These are phyloP conservation scores for Lactifluus echinatus DNA, from an alignment of 768 basidiomycete species.

Conservation along the genomic window DNA sequence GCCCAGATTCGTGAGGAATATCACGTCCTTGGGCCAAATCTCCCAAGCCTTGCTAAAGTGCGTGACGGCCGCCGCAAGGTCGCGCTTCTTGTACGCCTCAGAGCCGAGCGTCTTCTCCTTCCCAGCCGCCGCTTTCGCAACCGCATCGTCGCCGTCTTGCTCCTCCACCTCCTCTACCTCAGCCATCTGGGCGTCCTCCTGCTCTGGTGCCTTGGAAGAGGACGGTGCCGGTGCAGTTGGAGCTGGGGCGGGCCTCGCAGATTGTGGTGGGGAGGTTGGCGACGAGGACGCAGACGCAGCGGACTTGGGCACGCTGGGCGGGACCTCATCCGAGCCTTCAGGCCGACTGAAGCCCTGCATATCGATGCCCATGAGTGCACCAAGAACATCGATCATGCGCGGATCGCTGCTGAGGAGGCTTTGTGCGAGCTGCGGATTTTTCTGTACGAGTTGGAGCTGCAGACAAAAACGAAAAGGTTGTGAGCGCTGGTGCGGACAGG, in stretches of 20 bases:
- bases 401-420: conserved; percentile 61
- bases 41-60: conserved; percentile 90
- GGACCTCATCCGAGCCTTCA: conserved; percentile 76
- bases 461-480: neutral
- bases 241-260: conserved; percentile 28
- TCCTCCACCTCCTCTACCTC: conserved; percentile 45
- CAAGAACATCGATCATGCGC: conserved; percentile 89
- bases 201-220: conserved; percentile 22
- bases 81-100: conserved; percentile 78
- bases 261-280: conserved; percentile 27
- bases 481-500: neutral
- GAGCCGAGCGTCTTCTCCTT: conserved; percentile 71
- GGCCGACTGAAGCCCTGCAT: conserved; percentile 78
- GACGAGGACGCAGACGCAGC: conserved; percentile 37
- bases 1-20: conserved; percentile 85
- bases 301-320: conserved; percentile 44
- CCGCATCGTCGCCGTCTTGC: conserved; percentile 55
- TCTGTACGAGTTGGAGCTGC: conserved; percentile 58
- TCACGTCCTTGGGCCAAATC: conserved; percentile 84
- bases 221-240: conserved; percentile 33
- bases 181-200: conserved; percentile 57
- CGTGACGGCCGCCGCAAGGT: conserved; percentile 67
- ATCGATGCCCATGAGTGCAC: conserved; percentile 89
- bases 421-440: conserved; percentile 57
- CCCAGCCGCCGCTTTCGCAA: conserved; percentile 69